A percentile compares a stretch with the other conserved stretches of the same genome.
These are phyloP conservation scores for Penicillium sclerotigenum DNA, from an alignment of 2,329 filamentous ascomycete species.

Conservation along the genomic window DNA sequence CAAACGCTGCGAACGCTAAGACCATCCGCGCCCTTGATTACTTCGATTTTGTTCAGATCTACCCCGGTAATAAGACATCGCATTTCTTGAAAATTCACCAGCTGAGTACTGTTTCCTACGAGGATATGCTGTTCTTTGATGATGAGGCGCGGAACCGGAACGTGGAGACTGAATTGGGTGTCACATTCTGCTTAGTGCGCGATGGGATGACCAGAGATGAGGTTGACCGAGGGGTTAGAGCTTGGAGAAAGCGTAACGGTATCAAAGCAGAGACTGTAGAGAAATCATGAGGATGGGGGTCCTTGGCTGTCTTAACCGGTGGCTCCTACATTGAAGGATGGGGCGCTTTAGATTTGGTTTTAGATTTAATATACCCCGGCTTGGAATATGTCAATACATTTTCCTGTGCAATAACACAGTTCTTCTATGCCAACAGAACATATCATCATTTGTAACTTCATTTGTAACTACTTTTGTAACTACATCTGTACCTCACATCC, in stretches of 20 bases:
- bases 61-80: constrained; percentile 75
- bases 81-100: constrained; percentile 75
- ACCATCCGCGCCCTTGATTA: constrained; percentile 51
- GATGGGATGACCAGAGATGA: constrained; percentile 75
- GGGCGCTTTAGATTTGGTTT: not conserved
- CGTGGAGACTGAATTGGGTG: constrained; percentile 69
- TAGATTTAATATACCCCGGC: not conserved
- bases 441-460: not conserved
- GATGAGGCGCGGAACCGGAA: constrained; percentile 85
- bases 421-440: not conserved
- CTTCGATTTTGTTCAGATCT: constrained; percentile 60
- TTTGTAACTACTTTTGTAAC: no score
- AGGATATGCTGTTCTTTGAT: constrained; percentile 94
- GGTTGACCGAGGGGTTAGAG: constrained; percentile 72
- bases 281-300: not conserved
- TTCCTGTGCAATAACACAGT: not conserved
- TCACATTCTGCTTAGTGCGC: constrained; percentile 77
- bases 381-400: not conserved
- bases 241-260: constrained; percentile 74
- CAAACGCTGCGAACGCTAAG: constrained; percentile 45
- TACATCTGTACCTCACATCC: no score
- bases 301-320: not conserved
- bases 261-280: constrained; percentile 30
- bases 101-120: constrained; percentile 66
- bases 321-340: not conserved